Percentiles rank a stretch among this genome's conserved stretches.
Conservation (phyloP, 495 filamentous ascomycete species). For the Penicillium alfredii region DNA sequence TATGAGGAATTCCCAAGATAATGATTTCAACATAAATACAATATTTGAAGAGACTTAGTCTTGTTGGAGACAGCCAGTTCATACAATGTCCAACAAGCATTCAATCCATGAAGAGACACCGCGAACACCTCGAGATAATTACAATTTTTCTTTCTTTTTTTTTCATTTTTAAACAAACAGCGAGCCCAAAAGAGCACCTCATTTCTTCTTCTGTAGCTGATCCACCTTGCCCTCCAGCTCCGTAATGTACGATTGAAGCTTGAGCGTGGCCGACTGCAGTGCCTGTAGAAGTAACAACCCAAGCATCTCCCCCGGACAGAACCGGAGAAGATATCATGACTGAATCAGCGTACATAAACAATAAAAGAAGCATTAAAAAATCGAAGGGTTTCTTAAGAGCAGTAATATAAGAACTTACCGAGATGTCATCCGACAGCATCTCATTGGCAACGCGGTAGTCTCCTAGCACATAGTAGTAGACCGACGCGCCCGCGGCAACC, state of each 20-base stretch:
- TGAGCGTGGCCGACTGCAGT: conserved; percentile 79
- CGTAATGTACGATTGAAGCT: conserved; percentile 75
- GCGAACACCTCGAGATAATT: too few relatives aligned
- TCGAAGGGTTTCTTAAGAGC: too few relatives aligned
- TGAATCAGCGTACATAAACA: conserved; percentile 1
- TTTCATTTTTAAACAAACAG: too few relatives aligned
- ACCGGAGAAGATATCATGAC: conserved; percentile 4
- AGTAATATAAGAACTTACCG: conserved; percentile 69
- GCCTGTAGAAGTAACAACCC: conserved; percentile 50
- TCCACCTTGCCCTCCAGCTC: conserved; percentile 79
- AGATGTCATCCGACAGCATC: conserved; percentile 91
- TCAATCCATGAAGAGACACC: too few relatives aligned
- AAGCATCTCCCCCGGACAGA: conserved; percentile 3
- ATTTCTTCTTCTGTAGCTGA: conserved; percentile 59
- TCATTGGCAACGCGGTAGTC: conserved; percentile 94
- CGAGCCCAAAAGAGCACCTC: conserved; percentile 6
- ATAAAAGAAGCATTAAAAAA: conserved; percentile 1
- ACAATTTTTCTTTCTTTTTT: too few relatives aligned
- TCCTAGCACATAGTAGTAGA: conserved; percentile 87
- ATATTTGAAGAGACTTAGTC: too few relatives aligned
- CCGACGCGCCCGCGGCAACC: conserved; percentile 66
- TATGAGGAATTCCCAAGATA: too few relatives aligned
- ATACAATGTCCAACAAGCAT: too few relatives aligned
- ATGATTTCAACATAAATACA: too few relatives aligned
- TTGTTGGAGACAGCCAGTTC: too few relatives aligned